phyloP scores from a whole-genome alignment of 805 yeast genomes.

The Candida lessepsii region DNA sequence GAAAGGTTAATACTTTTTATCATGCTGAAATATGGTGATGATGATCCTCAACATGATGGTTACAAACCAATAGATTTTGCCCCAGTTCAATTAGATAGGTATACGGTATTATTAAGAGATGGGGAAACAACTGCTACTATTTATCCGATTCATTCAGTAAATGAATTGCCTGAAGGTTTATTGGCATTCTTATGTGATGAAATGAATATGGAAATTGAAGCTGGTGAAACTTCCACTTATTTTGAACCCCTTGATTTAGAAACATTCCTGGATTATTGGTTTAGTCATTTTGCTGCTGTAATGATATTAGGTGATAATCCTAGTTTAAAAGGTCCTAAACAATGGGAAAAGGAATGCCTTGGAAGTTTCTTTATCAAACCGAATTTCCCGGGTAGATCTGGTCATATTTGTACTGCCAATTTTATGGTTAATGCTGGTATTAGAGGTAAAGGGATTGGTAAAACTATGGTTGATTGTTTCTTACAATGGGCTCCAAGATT shows the following conservation, averaged over 20 bases:
- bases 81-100: slow-evolving; percentile 42
- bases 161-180: slow-evolving; percentile 73
- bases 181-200: slow-evolving; percentile 85
- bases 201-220: slow-evolving; percentile 85
- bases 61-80: slow-evolving; percentile 9
- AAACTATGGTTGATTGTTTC: slow-evolving; percentile 78
- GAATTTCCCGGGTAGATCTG: slow-evolving; percentile 87
- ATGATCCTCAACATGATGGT: neutral
- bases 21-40: slow-evolving; percentile 8
- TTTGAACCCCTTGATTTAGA: slow-evolving; percentile 76
- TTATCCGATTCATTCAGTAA: slow-evolving; percentile 71
- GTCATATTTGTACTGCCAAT: slow-evolving; percentile 89
- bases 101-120: slow-evolving; percentile 78
- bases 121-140: slow-evolving; percentile 92
- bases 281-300: slow-evolving; percentile 75
- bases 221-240: slow-evolving; percentile 86
- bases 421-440: slow-evolving; percentile 91
- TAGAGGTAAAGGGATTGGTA: slow-evolving; percentile 88
- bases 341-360: slow-evolving; percentile 91
- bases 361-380: slow-evolving; percentile 87
- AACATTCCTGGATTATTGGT: slow-evolving; percentile 84
- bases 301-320: slow-evolving; percentile 75
- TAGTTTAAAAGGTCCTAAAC: slow-evolving; percentile 48
- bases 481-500: slow-evolving; percentile 88
- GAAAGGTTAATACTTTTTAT: too few relatives aligned